Base-by-base conservation (phyloP, 2,329 filamentous ascomycete genomes). In the Xylariaceae sp. region DNA sequence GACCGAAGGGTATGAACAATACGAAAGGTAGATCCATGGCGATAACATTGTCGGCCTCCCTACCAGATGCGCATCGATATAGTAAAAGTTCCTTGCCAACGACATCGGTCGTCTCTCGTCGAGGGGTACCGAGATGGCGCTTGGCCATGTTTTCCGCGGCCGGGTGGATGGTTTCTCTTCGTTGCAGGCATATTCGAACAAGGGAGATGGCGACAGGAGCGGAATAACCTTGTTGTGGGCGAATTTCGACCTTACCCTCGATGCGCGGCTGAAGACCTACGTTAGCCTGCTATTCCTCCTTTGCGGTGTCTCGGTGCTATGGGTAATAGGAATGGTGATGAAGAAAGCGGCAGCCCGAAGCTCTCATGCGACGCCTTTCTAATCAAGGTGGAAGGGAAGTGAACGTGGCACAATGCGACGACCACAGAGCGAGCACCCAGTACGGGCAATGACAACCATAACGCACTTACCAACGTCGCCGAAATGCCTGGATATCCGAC, bases 401-500 rank as follows among this genome's bases (percentile, higher is more conserved):
- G 14, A 29, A 19, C 5, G n/a, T 19, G 24, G 26, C 14, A 21
- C 29, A 29, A 50, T 39, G 44, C 44, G 36, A 56, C 53, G 56
- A 53, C 36, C 55, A 47, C 16, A 54, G 12, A 50, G 19, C 29
- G 28, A n/a, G n/a, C n/a, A n/a, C 26, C 17, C 23, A 39, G 14
- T 19, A 11, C 7, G 37, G n/a, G 12, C 29, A 14, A 49, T 26
- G 14, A 34, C n/a, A 41, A 31, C 24, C 19, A 53, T 50, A 61
- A 63, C 57, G 58, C 57, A 86, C 91, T 78, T 84, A 97, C 93
- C 85, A 97, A 78, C 33, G 95, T 99, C 70, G 95, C 95, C 53
- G 94, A 97, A 76, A 99, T 98, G 67, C 95, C 95, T 53, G 95
- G 95, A 76, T 98, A 99, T 68, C 95, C 95, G 67, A 98, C 92